A percentile compares a stretch with the other conserved stretches of the same genome.
Conservation (phyloP, 1,139 yeast genomes). For the Trichomonascaceae sp. region DNA sequence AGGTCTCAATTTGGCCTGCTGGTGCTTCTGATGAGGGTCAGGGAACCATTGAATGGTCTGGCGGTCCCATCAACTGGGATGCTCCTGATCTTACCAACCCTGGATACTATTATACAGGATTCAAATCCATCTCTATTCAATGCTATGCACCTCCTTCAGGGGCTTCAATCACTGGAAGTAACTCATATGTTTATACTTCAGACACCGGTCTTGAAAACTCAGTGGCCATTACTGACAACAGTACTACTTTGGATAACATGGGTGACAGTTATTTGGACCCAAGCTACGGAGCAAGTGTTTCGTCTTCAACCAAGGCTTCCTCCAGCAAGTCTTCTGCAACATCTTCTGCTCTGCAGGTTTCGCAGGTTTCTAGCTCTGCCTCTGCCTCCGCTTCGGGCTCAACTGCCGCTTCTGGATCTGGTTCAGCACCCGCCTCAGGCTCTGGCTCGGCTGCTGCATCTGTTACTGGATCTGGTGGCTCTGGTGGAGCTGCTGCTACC, state of each 20-base stretch:
- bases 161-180: slow-evolving; percentile 40
- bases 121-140: slow-evolving; percentile 54
- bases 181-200: slow-evolving; percentile 46
- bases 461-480: slow-evolving; percentile 9
- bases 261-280: slow-evolving; percentile 12
- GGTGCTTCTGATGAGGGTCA: slow-evolving; percentile 57
- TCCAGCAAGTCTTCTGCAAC: slow-evolving; percentile 9
- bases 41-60: slow-evolving; percentile 93
- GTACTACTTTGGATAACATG: slow-evolving; percentile 9
- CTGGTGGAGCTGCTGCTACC: slow-evolving; percentile 9
- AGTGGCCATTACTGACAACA: slow-evolving; percentile 12
- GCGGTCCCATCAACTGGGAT: slow-evolving; percentile 83
- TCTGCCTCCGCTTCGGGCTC: slow-evolving; percentile 14
- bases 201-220: slow-evolving; percentile 7
- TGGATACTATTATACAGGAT: slow-evolving; percentile 70
- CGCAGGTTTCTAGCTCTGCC: slow-evolving; percentile 14
- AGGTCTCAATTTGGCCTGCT: slow-evolving; percentile 90
- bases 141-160: slow-evolving; percentile 66
- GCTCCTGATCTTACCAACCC: slow-evolving; percentile 61
- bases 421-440: slow-evolving; percentile 12
- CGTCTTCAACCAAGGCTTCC: slow-evolving; percentile 18
- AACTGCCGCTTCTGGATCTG: slow-evolving; percentile 13
- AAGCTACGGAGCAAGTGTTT: slow-evolving; percentile 9
- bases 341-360: slow-evolving; percentile 8
- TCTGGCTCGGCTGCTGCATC: slow-evolving; percentile 13